Evolutionary conservation across 2,329 filamentous ascomycete genomes (phyloP).

Genomic region (Akanthomyces muscarius): DNA sequence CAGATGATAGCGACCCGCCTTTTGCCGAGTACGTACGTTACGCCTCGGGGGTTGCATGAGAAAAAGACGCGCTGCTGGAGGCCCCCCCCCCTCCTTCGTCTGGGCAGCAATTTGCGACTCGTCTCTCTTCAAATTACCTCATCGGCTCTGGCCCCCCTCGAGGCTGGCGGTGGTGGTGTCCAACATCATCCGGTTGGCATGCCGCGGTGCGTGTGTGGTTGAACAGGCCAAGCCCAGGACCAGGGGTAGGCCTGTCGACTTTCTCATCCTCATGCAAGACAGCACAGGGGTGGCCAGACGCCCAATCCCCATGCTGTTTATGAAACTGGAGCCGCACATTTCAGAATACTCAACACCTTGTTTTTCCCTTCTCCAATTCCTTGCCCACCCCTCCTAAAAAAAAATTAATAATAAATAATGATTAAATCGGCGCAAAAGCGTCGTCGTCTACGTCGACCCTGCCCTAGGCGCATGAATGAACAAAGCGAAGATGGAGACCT

Average conservation of each 20-base stretch:
- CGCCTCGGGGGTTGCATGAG: neutral
- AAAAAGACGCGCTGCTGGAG: neutral
- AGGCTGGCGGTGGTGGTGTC: too few species aligned
- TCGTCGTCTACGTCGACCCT: neutral
- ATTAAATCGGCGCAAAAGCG: neutral
- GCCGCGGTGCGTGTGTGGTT: neutral
- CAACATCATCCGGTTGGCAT: neutral
- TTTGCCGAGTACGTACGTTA: too few species aligned
- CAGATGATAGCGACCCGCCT: too few species aligned
- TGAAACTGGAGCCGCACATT: constrained; percentile 6
- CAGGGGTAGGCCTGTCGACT: neutral
- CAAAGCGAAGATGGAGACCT: neutral
- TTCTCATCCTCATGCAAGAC: neutral
- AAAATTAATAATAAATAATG: too few species aligned
- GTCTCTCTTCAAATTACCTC: too few species aligned
- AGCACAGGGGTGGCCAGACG: neutral
- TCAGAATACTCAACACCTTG: neutral
- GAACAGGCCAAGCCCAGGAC: neutral
- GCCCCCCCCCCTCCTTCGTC: too few species aligned
- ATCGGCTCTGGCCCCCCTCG: too few species aligned
- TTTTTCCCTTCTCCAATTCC: neutral
- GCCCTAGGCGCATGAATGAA: neutral
- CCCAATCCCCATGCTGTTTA: neutral
- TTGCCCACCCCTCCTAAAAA: too few species aligned
- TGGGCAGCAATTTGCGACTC: too few species aligned